These are phyloP conservation scores for Pochonia chlamydosporia DNA, from an alignment of 2,329 filamentous ascomycete species.

Conservation along the genomic window DNA sequence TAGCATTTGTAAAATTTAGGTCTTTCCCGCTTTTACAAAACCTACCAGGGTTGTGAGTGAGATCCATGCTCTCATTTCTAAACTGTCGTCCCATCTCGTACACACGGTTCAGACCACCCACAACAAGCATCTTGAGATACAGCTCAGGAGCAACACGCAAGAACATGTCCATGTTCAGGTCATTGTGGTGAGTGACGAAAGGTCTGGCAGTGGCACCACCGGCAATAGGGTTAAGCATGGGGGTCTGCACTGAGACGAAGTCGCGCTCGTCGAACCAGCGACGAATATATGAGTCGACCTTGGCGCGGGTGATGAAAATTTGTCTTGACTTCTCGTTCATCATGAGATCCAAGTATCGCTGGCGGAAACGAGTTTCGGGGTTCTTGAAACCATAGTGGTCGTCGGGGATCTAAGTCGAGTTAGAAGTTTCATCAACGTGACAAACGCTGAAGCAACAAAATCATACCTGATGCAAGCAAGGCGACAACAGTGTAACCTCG, in stretches of 20 bases:
- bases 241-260: constrained; percentile 93
- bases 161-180: constrained; percentile 88
- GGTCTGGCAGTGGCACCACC: constrained; percentile 92
- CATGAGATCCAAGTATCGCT: constrained; percentile 91
- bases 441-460: constrained; percentile 39
- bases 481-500: constrained; percentile 79
- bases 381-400: constrained; percentile 96
- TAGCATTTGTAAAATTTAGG: too few relatives aligned
- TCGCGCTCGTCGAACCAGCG: constrained; percentile 81
- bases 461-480: constrained; percentile 68
- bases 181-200: constrained; percentile 94
- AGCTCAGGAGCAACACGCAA: constrained; percentile 93
- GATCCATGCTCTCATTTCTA: constrained; percentile 70
- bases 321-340: constrained; percentile 88
- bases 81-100: constrained; percentile 96
- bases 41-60: constrained; percentile 73
- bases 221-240: constrained; percentile 94
- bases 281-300: constrained; percentile 85
- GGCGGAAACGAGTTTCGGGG: constrained; percentile 85
- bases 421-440: background rate
- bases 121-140: constrained; percentile 92
- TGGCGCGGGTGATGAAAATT: constrained; percentile 77
- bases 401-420: constrained; percentile 49
- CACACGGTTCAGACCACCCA: constrained; percentile 88
- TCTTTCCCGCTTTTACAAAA: background rate